Conservation (phyloP, 352 stramenopile species). For the Pythium utonaiense region DNA sequence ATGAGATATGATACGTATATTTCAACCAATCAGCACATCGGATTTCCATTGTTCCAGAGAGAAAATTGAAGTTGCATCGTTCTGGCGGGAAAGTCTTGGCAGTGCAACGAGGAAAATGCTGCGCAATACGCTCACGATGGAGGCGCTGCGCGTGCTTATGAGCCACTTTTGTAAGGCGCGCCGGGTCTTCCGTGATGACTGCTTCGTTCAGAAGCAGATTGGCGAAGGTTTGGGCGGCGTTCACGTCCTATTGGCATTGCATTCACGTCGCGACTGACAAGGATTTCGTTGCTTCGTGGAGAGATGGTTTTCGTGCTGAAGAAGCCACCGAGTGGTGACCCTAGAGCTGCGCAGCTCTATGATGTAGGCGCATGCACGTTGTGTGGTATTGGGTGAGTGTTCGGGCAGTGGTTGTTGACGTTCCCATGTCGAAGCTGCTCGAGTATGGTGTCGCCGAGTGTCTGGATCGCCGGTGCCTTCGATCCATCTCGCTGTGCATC, state of each 20-base stretch:
- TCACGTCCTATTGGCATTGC: neutral
- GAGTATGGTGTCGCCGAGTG: constrained; percentile 28
- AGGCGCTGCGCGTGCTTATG: constrained; percentile 23
- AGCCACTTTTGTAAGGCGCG: constrained; percentile 24
- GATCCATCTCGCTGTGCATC: constrained; percentile 15
- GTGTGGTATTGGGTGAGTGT: neutral
- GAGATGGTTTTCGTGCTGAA: constrained; percentile 19
- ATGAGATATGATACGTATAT: constrained; percentile 14
- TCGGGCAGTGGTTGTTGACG: neutral
- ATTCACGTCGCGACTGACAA: neutral
- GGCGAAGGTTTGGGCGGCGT: neutral
- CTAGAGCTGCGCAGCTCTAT: constrained; percentile 9
- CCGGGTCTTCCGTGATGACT: constrained; percentile 16
- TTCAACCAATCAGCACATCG: constrained; percentile 2
- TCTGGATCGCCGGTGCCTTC: constrained; percentile 22
- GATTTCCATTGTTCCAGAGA: constrained; percentile 2
- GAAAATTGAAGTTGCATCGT: constrained; percentile 26
- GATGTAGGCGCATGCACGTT: constrained; percentile 5
- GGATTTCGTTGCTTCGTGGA: neutral
- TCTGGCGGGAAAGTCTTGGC: constrained; percentile 12
- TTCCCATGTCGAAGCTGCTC: constrained; percentile 10
- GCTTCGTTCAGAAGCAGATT: constrained; percentile 10
- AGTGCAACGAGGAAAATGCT: constrained; percentile 1
- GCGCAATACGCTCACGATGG: constrained; percentile 2
- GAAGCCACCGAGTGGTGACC: constrained; percentile 7